Evolutionary conservation across 345 rosid species (phyloP).

Genomic region (Eucalyptus regnans): DNA sequence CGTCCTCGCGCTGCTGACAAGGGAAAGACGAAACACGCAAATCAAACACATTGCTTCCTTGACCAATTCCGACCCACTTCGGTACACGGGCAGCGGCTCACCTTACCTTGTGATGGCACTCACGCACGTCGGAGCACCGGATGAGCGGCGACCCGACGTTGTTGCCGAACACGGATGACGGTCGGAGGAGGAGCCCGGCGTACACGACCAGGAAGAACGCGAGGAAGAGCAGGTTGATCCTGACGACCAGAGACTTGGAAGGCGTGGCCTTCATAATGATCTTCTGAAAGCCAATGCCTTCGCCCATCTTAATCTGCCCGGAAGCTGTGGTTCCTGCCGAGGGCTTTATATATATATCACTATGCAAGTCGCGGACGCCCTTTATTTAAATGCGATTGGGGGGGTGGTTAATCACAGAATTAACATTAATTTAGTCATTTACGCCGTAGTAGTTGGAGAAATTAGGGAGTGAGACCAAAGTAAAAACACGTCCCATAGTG

Average conservation of each 20-base stretch:
- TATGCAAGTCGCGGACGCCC: background rate
- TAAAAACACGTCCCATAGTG: background rate
- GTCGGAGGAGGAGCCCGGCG: conserved; percentile 43
- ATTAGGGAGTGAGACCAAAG: conserved; percentile 8
- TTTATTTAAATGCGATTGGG: background rate
- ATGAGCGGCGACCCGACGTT: conserved; percentile 39
- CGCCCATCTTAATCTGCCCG: background rate
- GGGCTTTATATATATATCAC: background rate
- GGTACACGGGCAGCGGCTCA: conserved; percentile 19
- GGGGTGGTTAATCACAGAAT: background rate
- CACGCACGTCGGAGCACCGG: conserved; percentile 52
- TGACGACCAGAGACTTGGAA: conserved; percentile 50
- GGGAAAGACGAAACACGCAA: background rate
- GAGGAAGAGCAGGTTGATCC: conserved; percentile 51
- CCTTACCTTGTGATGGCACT: conserved; percentile 95
- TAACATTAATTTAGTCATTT: background rate
- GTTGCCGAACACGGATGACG: conserved; percentile 11
- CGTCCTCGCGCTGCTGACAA: conserved; percentile 40
- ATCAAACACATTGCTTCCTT: background rate
- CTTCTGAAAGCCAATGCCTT: conserved; percentile 6
- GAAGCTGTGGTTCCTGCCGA: background rate
- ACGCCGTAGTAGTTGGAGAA: conserved; percentile 14
- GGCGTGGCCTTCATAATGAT: conserved; percentile 44
- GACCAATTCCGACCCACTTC: background rate
- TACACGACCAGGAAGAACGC: conserved; percentile 50